Base-by-base conservation (phyloP, 2,329 filamentous ascomycete species). In the Cucurbitaria berberidis region DNA sequence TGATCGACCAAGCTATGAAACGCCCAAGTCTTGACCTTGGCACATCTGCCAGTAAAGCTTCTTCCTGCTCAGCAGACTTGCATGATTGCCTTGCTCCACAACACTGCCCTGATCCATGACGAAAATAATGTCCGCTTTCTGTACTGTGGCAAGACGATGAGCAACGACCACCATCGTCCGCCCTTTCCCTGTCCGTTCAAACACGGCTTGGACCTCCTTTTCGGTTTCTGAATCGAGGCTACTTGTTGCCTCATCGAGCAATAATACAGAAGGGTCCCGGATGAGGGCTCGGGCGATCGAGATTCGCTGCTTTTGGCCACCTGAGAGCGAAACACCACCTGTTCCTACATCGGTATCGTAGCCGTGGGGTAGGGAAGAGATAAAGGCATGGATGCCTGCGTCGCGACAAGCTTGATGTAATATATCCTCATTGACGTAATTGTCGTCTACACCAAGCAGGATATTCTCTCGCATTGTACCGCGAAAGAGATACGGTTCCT, bases 291-390 rank as follows among this genome's bases (percentile, higher is more conserved):
- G 80, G 0, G 88, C 88, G 54, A 91, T 90, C 0, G 89, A 86
- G 18, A 95, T 81, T 6, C 91, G 84, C 68, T 95, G 90, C 21
- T 89, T 84, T 71, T 96, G 90, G 0, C 91, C 91, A 11, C 90
- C 89, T 8, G 52, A 91, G 82, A 32, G 90, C 87, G 77, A 5
- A 84, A 40, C 91, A 89, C 62, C 71, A 30, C 58, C 53, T 1
- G 58, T 59, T 1, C 70, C 71, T 2, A 70, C 48, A 15, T 55
- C 38, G 0, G 72, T 74, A 7, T 59, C 52, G 38, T 69, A 70
- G 3, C 64, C 66, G 11, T 72, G 59, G 0, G 69, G 67, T 8
- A 74, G 50, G 1, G 68, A 72, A 0, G 49, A 16, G 30, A 74
- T 59, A 24, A 74, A 74, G 5, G 68, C 65, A 22, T 72, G 62